Conservation (phyloP, 768 basidiomycete species). For the Suillus tomentosus region DNA sequence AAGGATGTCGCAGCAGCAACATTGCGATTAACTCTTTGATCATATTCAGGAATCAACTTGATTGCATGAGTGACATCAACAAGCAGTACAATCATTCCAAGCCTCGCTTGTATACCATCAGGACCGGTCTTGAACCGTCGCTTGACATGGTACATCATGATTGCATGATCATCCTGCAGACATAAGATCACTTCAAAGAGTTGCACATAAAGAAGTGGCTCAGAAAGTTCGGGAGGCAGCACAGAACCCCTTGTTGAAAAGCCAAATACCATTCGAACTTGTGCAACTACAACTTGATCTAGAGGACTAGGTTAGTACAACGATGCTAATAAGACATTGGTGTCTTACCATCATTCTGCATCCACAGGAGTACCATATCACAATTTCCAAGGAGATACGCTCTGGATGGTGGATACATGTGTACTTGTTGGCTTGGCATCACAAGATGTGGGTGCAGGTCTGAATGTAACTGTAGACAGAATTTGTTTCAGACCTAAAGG, state of each 20-base stretch:
- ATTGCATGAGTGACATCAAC: constrained; percentile 1
- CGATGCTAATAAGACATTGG: not conserved
- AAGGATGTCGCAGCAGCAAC: not conserved
- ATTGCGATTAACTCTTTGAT: not conserved
- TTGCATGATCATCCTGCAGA: too few relatives aligned
- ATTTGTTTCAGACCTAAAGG: not conserved
- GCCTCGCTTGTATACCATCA: not conserved
- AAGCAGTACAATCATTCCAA: not conserved
- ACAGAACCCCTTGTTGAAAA: not conserved
- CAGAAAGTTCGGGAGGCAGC: too few relatives aligned
- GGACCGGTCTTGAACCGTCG: too few relatives aligned
- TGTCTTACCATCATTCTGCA: not conserved
- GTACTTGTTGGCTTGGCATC: not conserved
- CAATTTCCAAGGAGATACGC: not conserved
- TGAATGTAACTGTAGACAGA: not conserved
- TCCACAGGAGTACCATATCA: not conserved
- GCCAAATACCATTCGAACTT: constrained; percentile 1
- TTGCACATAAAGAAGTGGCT: too few relatives aligned
- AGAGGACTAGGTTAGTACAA: not conserved
- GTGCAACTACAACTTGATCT: not conserved
- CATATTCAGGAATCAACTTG: constrained; percentile 9
- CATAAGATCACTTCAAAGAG: too few relatives aligned
- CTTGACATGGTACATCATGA: too few relatives aligned
- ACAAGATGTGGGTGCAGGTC: not conserved
- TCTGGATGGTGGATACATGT: not conserved